Percentiles rank a stretch among this genome's conserved stretches.
Evolutionary conservation across 192 early-diverging fungal species (phyloP).

Genomic region (Mortierella claussenii): DNA sequence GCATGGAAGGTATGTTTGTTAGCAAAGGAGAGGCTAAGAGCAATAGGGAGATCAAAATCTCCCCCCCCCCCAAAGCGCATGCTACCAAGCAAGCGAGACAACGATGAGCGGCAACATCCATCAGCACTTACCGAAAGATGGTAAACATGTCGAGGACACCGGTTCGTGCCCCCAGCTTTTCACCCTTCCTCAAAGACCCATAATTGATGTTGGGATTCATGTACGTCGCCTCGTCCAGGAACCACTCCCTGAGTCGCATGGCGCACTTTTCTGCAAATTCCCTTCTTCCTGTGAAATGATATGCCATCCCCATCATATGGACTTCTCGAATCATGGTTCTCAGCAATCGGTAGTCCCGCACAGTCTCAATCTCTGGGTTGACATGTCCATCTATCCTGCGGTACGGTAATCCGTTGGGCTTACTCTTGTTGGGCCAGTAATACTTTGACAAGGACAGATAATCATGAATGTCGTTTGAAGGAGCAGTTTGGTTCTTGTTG

Average conservation of each 20-base stretch:
- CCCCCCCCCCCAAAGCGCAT: too few relatives aligned
- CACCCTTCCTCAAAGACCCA: slow-evolving; percentile 60
- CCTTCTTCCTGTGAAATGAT: slow-evolving; percentile 61
- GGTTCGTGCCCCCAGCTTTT: slow-evolving; percentile 42
- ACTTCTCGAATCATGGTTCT: slow-evolving; percentile 57
- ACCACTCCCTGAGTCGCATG: slow-evolving; percentile 62
- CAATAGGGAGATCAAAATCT: background rate
- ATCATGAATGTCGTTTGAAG: slow-evolving; percentile 64
- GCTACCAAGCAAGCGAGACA: too few relatives aligned
- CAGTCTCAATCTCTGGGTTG: slow-evolving; percentile 64
- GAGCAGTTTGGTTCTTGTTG: slow-evolving; percentile 58
- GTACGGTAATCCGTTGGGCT: slow-evolving; percentile 60
- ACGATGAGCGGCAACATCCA: too few relatives aligned
- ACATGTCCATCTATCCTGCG: slow-evolving; percentile 59
- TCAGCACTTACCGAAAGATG: slow-evolving; percentile 46
- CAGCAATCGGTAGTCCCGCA: slow-evolving; percentile 56
- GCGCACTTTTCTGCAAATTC: slow-evolving; percentile 57
- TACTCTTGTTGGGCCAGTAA: slow-evolving; percentile 62
- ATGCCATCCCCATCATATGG: slow-evolving; percentile 63
- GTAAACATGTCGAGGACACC: slow-evolving; percentile 62
- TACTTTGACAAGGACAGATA: slow-evolving; percentile 68
- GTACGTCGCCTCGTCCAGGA: slow-evolving; percentile 60
- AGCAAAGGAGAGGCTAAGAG: too few relatives aligned
- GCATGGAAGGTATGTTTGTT: too few relatives aligned
- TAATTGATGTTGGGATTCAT: slow-evolving; percentile 75